A percentile compares a stretch with the other conserved stretches of the same genome.
These are phyloP conservation scores for Dalbergia oliveri DNA, from an alignment of 306 rosid genomes.

Conservation along the genomic window DNA sequence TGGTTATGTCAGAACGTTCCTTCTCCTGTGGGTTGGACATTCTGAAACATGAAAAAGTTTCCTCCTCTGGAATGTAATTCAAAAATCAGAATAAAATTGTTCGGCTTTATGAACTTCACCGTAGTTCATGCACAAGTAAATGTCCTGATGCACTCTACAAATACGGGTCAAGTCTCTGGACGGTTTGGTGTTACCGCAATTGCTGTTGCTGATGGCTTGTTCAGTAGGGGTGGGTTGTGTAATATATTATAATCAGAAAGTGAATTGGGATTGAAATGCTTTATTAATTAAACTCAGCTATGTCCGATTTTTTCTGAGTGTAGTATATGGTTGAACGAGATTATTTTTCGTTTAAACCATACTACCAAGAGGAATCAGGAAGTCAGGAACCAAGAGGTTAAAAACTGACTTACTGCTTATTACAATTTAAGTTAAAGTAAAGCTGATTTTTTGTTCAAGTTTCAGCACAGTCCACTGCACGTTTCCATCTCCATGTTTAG, in stretches of 20 bases:
- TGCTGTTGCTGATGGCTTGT: neutral
- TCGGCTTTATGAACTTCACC: conserved; percentile 14
- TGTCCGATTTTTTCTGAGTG: neutral
- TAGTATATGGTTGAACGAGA: neutral
- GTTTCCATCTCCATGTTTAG: neutral
- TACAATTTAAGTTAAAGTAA: neutral
- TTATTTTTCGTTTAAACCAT: neutral
- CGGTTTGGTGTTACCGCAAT: neutral
- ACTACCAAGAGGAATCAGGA: neutral
- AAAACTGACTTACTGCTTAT: neutral
- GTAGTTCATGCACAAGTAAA: neutral
- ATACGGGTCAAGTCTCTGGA: neutral
- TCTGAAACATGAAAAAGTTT: conserved; percentile 39
- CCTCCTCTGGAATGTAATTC: conserved; percentile 26
- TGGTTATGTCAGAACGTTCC: conserved; percentile 37
- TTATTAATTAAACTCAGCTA: neutral
- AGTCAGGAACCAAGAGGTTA: neutral
- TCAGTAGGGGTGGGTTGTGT: neutral
- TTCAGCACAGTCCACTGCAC: neutral
- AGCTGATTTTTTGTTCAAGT: neutral
- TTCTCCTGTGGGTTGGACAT: conserved; percentile 34
- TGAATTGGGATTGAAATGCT: neutral
- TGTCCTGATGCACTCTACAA: conserved; percentile 12
- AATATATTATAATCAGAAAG: neutral
- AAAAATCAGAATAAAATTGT: conserved; percentile 28